Base-by-base conservation (phyloP, 192 early-diverging fungal species). In the Backusella circina region DNA sequence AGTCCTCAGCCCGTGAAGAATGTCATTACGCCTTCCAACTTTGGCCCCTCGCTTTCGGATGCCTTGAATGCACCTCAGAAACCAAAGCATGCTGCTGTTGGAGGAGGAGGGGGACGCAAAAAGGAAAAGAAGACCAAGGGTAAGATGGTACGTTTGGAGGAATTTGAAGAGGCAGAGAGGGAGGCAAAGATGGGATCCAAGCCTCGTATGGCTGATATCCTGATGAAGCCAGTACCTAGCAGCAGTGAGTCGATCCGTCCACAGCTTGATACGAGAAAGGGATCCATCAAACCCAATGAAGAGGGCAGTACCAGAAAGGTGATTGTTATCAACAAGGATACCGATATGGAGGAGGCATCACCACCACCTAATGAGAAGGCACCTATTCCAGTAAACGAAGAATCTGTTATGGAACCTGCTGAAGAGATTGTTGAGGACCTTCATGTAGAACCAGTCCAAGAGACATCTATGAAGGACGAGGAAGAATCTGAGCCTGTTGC, bases 31-130 rank as follows among this genome's bases (percentile, higher is more conserved):
- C 82, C 82, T 21, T 78, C 73, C 7, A 64, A 71, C 41, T 83
- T 83, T 67, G 82, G 82, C n/a, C 82, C 82, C 4, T 79, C 82
- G 35, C 36, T 83, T 44, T 73, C 82, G 1, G 75, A 76, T 31
- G 78, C 82, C 38, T 66, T 79, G 18, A 69, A 75, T 16, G 69
- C 78, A 57, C 83, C 73, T 73, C 84, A 82, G 68, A 84, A 80
- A 47, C 78, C 76, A 37, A 86, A 84, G 54, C 68, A 75, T 71
- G n/a, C 67, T 38, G 16, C 77, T 31, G n/a, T n/a, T n/a, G n/a
- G n/a, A n/a, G n/a, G n/a, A n/a, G n/a, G n/a, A n/a, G 39, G 36
- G 10, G 35, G 65, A 8, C 64, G 70, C 26, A 77, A 77, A 47
- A 82, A 83, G 31, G 77, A 79, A 41, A 81, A 81, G 75, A 71